Conservation (phyloP, 352 stramenopile species). For the Globisporangium nunn region DNA sequence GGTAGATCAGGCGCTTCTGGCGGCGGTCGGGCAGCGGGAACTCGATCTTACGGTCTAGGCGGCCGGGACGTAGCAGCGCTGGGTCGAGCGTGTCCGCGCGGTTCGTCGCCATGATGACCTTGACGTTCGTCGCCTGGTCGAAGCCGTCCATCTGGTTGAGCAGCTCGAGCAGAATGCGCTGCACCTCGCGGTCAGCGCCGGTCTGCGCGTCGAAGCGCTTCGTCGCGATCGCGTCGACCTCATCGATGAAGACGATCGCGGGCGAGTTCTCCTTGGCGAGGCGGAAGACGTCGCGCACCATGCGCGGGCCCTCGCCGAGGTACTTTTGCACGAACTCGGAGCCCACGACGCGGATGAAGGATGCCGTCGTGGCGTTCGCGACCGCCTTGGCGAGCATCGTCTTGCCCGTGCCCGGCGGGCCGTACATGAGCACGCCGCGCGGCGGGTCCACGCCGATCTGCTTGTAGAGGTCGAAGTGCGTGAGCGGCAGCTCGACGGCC, state of each 20-base stretch:
- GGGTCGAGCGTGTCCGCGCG: slow-evolving; percentile 98
- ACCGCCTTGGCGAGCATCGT: slow-evolving; percentile 99
- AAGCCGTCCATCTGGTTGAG: slow-evolving; percentile 99
- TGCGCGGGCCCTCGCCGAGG: slow-evolving; percentile 97
- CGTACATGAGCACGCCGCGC: slow-evolving; percentile 97
- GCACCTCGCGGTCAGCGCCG: slow-evolving; percentile 93
- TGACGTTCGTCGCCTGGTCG: slow-evolving; percentile 99
- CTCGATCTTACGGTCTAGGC: slow-evolving; percentile 99
- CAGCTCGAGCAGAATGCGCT: slow-evolving; percentile 99
- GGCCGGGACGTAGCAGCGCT: slow-evolving; percentile 95
- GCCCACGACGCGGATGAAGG: slow-evolving; percentile 97
- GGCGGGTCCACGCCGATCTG: slow-evolving; percentile 99
- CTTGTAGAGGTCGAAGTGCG: slow-evolving; percentile 99
- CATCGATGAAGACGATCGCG: slow-evolving; percentile 99
- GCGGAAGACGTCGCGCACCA: slow-evolving; percentile 99
- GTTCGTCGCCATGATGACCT: slow-evolving; percentile 99
- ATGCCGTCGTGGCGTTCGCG: slow-evolving; percentile 97
- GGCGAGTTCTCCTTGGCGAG: slow-evolving; percentile 98
- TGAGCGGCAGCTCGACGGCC: slow-evolving; percentile 98
- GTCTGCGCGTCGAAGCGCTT: slow-evolving; percentile 99
- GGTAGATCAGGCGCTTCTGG: slow-evolving; percentile 99
- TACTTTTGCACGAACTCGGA: slow-evolving; percentile 99
- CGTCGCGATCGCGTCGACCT: slow-evolving; percentile 99
- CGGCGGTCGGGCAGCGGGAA: slow-evolving; percentile 98
- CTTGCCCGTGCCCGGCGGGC: slow-evolving; percentile 94